A percentile compares a stretch with the other conserved stretches of the same genome.
These are phyloP conservation scores for Wakefieldia striispora DNA, from an alignment of 768 basidiomycete species.

Conservation along the genomic window DNA sequence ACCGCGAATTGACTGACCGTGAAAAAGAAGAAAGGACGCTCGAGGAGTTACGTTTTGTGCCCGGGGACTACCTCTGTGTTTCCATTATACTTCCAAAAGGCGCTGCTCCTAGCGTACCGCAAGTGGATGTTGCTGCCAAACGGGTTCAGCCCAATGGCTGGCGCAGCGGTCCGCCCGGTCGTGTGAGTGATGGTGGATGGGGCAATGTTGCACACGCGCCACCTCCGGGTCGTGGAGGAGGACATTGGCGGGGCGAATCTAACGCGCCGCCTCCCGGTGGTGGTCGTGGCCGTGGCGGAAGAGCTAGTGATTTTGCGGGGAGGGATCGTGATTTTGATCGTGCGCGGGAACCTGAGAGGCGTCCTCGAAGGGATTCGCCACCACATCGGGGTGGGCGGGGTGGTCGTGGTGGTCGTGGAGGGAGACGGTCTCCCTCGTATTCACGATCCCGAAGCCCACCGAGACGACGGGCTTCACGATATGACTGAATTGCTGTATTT, in stretches of 20 bases:
- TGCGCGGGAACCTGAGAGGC: conserved; percentile 44
- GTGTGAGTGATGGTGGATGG: conserved; percentile 51
- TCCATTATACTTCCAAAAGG: conserved; percentile 76
- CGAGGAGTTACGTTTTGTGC: conserved; percentile 76
- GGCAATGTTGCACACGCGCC: conserved; percentile 37
- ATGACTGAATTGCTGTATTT: conserved; percentile 27
- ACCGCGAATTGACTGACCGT: conserved; percentile 36
- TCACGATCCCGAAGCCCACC: conserved; percentile 44
- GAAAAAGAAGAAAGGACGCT: conserved; percentile 68
- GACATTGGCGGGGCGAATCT: conserved; percentile 76
- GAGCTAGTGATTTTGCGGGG: conserved; percentile 32
- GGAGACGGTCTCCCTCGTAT: conserved; percentile 37
- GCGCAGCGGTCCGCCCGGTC: conserved; percentile 35
- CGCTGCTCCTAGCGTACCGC: conserved; percentile 39
- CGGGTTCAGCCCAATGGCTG: conserved; percentile 35
- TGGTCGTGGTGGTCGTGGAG: conserved; percentile 42
- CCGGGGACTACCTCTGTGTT: conserved; percentile 76
- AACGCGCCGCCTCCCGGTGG: conserved; percentile 43
- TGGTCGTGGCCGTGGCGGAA: conserved; percentile 44
- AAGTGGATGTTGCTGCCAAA: conserved; percentile 43
- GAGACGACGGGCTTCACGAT: conserved; percentile 33
- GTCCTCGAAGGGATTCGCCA: conserved; percentile 47
- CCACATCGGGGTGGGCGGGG: conserved; percentile 47
- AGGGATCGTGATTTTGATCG: conserved; percentile 38
- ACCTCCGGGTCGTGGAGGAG: conserved; percentile 50